phyloP scores from a whole-genome alignment of 202 grass and related monocot genomes.

The Setaria italica region DNA sequence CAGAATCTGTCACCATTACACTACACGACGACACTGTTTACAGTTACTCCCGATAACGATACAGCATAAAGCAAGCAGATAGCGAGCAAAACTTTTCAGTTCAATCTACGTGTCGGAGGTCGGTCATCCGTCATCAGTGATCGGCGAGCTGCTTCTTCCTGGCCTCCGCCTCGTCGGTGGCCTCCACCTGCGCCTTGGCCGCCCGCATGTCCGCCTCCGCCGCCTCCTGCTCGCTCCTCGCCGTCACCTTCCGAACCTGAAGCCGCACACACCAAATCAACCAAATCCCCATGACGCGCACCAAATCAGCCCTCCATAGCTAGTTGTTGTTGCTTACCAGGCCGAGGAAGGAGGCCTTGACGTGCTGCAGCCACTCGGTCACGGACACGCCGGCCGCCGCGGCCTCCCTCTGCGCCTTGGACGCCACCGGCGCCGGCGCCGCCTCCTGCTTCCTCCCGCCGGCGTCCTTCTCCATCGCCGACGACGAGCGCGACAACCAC shows the following conservation, averaged over 20 bases:
- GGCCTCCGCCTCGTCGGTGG: conserved; percentile 77
- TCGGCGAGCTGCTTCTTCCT: conserved; percentile 58
- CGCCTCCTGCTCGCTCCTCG: conserved; percentile 78
- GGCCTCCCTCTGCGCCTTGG: conserved; percentile 48
- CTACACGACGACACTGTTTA: background rate
- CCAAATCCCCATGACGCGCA: too few species aligned
- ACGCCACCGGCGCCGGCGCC: conserved; percentile 9
- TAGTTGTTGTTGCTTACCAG: conserved; percentile 31
- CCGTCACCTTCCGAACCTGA: conserved; percentile 65
- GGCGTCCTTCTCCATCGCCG: conserved; percentile 20
- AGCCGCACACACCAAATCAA: too few species aligned
- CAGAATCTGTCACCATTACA: background rate
- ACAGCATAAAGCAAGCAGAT: background rate
- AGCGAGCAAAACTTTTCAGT: background rate
- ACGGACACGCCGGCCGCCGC: conserved; percentile 59
- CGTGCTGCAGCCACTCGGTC: conserved; percentile 63
- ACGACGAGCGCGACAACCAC: background rate
- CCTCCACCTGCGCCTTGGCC: conserved; percentile 83
- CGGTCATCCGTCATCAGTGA: background rate
- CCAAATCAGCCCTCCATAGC: too few species aligned
- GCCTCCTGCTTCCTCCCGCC: conserved; percentile 34
- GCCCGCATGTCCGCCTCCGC: conserved; percentile 70
- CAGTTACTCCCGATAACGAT: background rate
- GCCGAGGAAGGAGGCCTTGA: conserved; percentile 64
- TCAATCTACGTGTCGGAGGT: background rate